phyloP scores from a whole-genome alignment of 306 rosid genomes.

The Biancaea sappan region DNA sequence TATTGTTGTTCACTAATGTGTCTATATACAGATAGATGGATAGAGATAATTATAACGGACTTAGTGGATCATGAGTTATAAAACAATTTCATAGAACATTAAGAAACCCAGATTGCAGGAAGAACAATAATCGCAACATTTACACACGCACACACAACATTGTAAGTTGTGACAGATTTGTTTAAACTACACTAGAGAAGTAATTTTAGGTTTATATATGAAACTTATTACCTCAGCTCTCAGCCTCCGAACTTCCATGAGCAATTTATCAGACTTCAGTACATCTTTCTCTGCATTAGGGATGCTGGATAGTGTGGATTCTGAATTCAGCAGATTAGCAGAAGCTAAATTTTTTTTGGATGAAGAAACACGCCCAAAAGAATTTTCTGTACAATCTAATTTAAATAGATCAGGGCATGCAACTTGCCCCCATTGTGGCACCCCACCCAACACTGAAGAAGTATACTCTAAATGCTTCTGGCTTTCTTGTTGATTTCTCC shows the following conservation, averaged over 20 bases:
- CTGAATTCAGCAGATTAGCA: constrained; percentile 30
- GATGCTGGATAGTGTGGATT: constrained; percentile 30
- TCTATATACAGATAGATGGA: neutral
- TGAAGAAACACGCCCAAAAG: constrained; percentile 39
- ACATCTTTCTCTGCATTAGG: constrained; percentile 38
- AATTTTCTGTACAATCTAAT: constrained; percentile 42
- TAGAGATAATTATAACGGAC: neutral
- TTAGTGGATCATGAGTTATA: neutral
- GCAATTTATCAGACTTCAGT: constrained; percentile 49
- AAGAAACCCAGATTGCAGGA: neutral
- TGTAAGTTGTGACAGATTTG: neutral
- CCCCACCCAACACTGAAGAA: constrained; percentile 44
- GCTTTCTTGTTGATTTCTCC: constrained; percentile 49
- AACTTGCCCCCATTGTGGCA: constrained; percentile 82
- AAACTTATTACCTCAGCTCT: constrained; percentile 59
- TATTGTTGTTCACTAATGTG: neutral
- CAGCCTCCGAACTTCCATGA: constrained; percentile 57
- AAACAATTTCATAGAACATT: neutral
- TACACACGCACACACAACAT: neutral
- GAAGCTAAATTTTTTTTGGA: constrained; percentile 38
- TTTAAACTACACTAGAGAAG: neutral
- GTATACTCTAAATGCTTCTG: constrained; percentile 41
- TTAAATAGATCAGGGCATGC: constrained; percentile 55
- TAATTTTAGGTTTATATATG: neutral
- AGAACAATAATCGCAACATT: neutral